Percentiles rank a stretch among this genome's conserved stretches.
These are phyloP conservation scores for Rubia peregrina DNA, from an alignment of 305 asterid species.

Conservation along the genomic window DNA sequence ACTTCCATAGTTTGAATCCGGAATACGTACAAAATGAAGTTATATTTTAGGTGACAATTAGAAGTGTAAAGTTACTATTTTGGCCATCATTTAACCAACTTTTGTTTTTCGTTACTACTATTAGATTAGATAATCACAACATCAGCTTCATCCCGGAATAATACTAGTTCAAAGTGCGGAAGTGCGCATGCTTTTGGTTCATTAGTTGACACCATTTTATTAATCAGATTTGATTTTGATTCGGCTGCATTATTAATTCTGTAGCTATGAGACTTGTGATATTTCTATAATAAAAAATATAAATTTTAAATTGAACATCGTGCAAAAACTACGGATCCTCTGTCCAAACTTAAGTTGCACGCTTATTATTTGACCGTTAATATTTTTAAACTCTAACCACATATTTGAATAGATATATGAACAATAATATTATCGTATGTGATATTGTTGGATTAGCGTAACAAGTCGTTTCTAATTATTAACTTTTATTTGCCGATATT, in stretches of 20 bases:
- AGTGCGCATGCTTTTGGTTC: constrained; percentile 2
- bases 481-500: too few species aligned
- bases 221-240: constrained; percentile 17
- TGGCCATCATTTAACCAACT: neutral
- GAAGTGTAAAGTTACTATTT: neutral
- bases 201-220: neutral
- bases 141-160: neutral
- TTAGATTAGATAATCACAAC: neutral
- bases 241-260: neutral
- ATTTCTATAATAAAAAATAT: neutral
- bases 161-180: constrained; percentile 2
- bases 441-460: too few species aligned
- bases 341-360: too few species aligned
- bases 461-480: too few species aligned
- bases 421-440: too few species aligned
- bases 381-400: too few species aligned
- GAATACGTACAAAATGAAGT: too few species aligned
- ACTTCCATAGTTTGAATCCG: too few species aligned
- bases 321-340: neutral
- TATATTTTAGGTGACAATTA: too few species aligned
- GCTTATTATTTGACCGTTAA: too few species aligned
- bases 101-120: neutral
- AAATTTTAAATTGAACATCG: neutral
- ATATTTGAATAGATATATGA: too few species aligned
- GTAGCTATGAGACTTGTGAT: neutral